Evolutionary conservation across 495 filamentous ascomycete species (phyloP).

Genomic region (Penicillium cinerascens): DNA sequence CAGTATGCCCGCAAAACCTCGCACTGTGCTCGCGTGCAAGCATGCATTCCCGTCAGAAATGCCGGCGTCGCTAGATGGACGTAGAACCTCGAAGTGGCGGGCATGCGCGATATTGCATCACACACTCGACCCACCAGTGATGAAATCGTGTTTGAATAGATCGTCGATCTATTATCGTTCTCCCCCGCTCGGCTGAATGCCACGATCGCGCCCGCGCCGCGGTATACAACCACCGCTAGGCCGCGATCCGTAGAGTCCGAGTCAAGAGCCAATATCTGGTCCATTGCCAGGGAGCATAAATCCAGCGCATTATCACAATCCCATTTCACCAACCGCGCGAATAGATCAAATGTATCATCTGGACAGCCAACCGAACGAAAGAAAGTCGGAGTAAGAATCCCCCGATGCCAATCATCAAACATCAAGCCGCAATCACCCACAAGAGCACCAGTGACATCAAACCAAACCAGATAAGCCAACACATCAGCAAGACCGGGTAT

Average conservation of each 20-base stretch:
- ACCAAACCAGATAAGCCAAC: conserved; percentile 33
- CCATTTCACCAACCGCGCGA: conserved; percentile 22
- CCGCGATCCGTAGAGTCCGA: conserved; percentile 9
- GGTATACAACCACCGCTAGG: conserved; percentile 23
- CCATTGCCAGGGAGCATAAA: conserved; percentile 21
- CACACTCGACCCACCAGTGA: conserved; percentile 25
- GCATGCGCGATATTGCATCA: conserved; percentile 19
- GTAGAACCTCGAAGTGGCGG: conserved; percentile 25
- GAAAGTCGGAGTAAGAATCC: conserved; percentile 19
- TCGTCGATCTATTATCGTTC: neutral
- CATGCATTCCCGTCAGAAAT: conserved; percentile 24
- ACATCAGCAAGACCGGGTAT: conserved; percentile 27
- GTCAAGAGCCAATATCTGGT: conserved; percentile 18
- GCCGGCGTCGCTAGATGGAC: conserved; percentile 28
- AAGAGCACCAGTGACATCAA: conserved; percentile 29
- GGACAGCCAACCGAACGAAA: conserved; percentile 33
- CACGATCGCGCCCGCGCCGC: conserved; percentile 26
- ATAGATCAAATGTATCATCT: conserved; percentile 28
- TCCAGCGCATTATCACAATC: conserved; percentile 8
- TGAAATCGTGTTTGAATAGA: conserved; percentile 9
- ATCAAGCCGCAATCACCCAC: conserved; percentile 22
- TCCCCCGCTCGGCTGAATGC: conserved; percentile 18
- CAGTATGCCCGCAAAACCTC: conserved; percentile 26
- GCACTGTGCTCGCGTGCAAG: conserved; percentile 17
- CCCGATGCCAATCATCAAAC: conserved; percentile 34